Conservation (phyloP, 768 basidiomycete species). For the Lactarius indigo region DNA sequence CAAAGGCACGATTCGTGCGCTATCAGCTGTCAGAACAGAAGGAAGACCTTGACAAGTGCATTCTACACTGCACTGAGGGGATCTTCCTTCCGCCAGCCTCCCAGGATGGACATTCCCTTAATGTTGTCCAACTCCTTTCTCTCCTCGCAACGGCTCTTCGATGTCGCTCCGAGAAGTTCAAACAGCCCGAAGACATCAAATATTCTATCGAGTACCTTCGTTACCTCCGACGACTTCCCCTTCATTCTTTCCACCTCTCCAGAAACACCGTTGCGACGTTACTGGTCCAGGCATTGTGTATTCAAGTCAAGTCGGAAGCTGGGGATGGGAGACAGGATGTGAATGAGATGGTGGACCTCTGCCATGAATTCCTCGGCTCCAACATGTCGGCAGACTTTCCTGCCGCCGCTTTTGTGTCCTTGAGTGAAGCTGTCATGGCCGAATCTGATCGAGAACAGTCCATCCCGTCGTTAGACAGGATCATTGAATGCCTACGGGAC, state of each 20-base stretch:
- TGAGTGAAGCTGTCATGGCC: background rate
- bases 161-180: background rate
- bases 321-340: background rate
- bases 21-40: no score
- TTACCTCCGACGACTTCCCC: background rate
- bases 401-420: background rate
- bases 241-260: background rate
- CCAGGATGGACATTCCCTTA: background rate
- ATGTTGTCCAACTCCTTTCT: background rate
- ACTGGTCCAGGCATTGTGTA: background rate
- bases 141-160: background rate
- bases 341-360: background rate
- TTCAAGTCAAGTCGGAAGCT: background rate
- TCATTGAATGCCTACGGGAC: background rate
- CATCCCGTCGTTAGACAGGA: background rate
- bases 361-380: background rate
- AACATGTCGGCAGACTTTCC: background rate
- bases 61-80: background rate
- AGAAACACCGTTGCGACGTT: background rate
- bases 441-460: background rate
- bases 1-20: no score
- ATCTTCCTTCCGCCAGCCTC: background rate
- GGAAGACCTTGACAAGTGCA: background rate
- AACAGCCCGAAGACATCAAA: background rate
- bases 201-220: background rate